Evolutionary conservation across 306 rosid genomes (phyloP), one percentile per base, ranked within the genome.

Genomic region (Trichosanthes truncata): DNA sequence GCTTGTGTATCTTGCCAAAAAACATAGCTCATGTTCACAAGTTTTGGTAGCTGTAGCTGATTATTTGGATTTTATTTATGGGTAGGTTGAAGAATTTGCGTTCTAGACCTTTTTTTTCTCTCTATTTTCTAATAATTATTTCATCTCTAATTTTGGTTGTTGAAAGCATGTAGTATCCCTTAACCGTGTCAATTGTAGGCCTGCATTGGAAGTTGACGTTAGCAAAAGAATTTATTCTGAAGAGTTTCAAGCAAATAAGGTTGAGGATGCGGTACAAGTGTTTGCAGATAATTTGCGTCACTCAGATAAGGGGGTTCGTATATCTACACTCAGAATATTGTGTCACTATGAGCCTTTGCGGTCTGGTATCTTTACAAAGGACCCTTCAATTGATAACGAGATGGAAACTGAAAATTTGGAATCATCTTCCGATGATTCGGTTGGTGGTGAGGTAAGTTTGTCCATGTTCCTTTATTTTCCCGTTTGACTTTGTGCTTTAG

Each of bases 41-140:
- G 90, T 92, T 31, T 79, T 95, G 87, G 76, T 63, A 63, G 98
- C 93, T 82, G 96, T 95, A 74, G 96, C 96, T 88, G 88, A 83
- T 49, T 89, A 87, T 84, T 88, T 95, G 87, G 98, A 95, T 78
- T 66, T 78, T 61, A 73, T 79, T 72, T 81, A 87, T 75, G 93
- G 97, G 98, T 95, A 84, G 77, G 97, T 82, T 41, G 36, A 83
- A 79, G 29, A 38, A 0, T 55, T 9, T 77, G 35, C 63, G 51
- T 56, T 76, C 63, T 74, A 26, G 18, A 55, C 68, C 79, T 9
- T 55, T 63, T 67, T 23, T 6, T 1, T 21, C 38, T 6, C 7
- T 33, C 35, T 71, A 41, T 43, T 71, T 4, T 76, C 72, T 21
- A 14, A 65, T 73, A 25, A 45, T 55, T 38, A 55, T 26, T 33